Base-by-base conservation (phyloP, 2,329 filamentous ascomycete genomes). In the Coniochaeta sp. region DNA sequence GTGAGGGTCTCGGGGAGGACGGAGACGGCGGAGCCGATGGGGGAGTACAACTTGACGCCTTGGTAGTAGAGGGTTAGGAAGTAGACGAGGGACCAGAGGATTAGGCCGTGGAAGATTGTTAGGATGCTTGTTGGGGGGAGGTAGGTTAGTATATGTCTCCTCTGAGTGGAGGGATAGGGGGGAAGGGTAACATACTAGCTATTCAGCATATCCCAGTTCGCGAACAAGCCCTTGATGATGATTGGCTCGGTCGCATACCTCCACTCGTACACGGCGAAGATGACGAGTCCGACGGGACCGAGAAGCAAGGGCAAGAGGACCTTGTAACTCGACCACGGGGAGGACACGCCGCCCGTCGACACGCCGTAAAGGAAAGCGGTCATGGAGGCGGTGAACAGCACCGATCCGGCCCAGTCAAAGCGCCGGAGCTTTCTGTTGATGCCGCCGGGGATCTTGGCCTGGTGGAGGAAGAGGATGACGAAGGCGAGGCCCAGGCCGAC, bases 341-440 rank as follows among this genome's bases (percentile, higher is more conserved):
- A 87, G 67, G 83, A 78, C 8, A 86, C 74, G 32, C 83, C 84
- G 9, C 83, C 85, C 73, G 81, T 84, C 2, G 81, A 83, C 4
- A 86, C 61, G 0, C 81, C 79, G 42, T 86, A 80, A 35, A 86
- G 64, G 58, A 86, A 78, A 20, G 75, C 76, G 0, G 81, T 81
- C 12, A 75, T 71, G 13, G 78, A 77, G 12, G 70, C 76, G 16
- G 85, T 71, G 60, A 89, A 87, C 3, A 89, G 60, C 1, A 77
- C 56, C 4, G 78, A 75, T 1, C 86, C 85, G 28, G 81, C 51
- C 75, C 79, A 88, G 61, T 89, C 85, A 22, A 88, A 75, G 7
- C 74, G 71, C 27, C 65, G 67, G 3, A 81, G 64, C 57, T 82
- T 82, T 26, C 67, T 61, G 1, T 66, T 20, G 49, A 81, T 65